Evolutionary conservation across 1,284 basidiomycete genomes (phyloP).

Genomic region (Phaffia rhodozyma): DNA sequence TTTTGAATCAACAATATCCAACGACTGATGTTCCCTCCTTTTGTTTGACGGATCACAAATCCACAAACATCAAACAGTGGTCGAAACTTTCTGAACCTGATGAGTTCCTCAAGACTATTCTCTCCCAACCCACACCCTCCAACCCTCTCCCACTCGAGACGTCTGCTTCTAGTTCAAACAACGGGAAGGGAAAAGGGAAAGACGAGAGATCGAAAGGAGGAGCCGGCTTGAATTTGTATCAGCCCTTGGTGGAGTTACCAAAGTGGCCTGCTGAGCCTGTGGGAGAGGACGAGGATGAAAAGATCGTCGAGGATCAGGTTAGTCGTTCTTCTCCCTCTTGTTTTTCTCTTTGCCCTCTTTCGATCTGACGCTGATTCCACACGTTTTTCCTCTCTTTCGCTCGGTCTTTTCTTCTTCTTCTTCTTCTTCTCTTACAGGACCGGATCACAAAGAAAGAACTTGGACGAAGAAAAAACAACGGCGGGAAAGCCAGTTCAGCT

Average conservation of each 20-base stretch:
- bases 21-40: too few relatives aligned
- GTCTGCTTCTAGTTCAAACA: not conserved
- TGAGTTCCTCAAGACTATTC: not conserved
- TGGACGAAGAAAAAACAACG: conserved; percentile 12
- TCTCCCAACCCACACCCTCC: conserved; percentile 1
- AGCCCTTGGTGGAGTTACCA: conserved; percentile 12
- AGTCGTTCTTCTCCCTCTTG: not conserved
- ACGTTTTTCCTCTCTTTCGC: not conserved
- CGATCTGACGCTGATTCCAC: too few relatives aligned
- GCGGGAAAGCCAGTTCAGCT: not conserved
- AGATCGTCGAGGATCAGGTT: not conserved
- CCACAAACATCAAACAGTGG: too few relatives aligned
- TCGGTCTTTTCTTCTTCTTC: not conserved
- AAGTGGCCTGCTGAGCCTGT: conserved; percentile 6
- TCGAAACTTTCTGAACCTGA: too few relatives aligned
- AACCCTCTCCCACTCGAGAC: not conserved
- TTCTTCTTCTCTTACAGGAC: not conserved
- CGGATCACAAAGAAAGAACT: conserved; percentile 8
- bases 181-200: not conserved
- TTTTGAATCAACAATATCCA: not conserved
- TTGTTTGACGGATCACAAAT: too few relatives aligned
- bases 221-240: conserved; percentile 4
- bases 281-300: conserved; percentile 1
- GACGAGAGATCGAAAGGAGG: not conserved
- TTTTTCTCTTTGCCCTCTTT: not conserved